phyloP scores from a whole-genome alignment of 176 grass and related monocot genomes.

The Aegilops umbellulata region DNA sequence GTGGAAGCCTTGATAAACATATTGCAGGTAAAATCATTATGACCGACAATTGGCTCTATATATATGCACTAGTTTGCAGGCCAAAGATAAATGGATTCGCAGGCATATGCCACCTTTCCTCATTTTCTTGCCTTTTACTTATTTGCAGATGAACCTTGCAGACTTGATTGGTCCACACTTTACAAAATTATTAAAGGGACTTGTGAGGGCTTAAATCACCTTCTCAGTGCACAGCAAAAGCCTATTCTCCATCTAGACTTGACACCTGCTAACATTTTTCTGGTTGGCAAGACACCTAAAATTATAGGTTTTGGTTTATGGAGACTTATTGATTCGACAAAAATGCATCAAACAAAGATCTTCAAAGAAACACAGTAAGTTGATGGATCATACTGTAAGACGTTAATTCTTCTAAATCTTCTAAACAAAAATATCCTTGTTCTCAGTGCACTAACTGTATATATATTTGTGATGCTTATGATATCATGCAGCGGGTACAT shows the following conservation, averaged over 20 bases:
- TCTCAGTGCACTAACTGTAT: background rate
- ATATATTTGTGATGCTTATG: background rate
- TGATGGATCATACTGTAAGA: background rate
- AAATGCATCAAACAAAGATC: background rate
- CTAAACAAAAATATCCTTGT: too few relatives aligned
- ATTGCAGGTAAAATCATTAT: background rate
- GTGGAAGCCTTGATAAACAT: background rate
- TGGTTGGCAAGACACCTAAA: background rate
- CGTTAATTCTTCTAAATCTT: background rate
- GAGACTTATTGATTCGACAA: background rate
- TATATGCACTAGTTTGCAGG: too few relatives aligned
- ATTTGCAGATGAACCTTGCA: background rate
- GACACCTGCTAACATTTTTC: background rate
- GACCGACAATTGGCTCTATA: background rate
- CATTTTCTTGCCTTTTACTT: background rate
- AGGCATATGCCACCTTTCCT: too few relatives aligned
- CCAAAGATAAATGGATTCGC: too few relatives aligned
- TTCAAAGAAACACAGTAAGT: background rate
- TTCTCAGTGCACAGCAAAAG: background rate
- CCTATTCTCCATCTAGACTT: background rate
- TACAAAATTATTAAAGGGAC: background rate
- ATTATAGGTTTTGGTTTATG: background rate
- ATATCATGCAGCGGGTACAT: background rate
- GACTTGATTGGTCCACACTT: background rate
- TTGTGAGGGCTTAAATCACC: background rate